Evolutionary conservation across 2,329 filamentous ascomycete species (phyloP).

Genomic region (Aureobasidium lini): DNA sequence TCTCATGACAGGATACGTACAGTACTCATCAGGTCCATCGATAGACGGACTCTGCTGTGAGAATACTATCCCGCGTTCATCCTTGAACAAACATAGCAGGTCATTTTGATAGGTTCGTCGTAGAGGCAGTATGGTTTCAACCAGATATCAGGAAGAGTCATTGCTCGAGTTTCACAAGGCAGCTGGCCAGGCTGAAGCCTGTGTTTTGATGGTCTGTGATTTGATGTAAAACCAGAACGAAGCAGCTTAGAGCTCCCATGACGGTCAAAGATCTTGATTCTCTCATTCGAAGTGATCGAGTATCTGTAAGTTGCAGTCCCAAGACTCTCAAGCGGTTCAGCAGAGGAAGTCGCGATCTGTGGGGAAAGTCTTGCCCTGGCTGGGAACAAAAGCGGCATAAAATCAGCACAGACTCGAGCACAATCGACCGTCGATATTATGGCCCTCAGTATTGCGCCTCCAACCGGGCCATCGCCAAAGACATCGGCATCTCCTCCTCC

Average conservation of each 20-base stretch:
- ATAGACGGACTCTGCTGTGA: too few species aligned
- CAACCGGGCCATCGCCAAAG: constrained; percentile 17
- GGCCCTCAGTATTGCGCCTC: constrained; percentile 22
- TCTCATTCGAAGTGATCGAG: too few species aligned
- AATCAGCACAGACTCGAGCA: constrained; percentile 13
- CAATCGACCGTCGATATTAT: constrained; percentile 15
- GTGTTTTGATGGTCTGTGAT: neutral
- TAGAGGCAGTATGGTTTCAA: too few species aligned
- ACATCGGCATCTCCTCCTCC: constrained; percentile 8
- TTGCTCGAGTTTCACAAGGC: neutral
- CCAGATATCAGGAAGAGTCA: neutral
- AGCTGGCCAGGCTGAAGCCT: neutral
- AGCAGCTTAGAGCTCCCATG: too few species aligned
- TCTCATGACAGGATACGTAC: too few species aligned
- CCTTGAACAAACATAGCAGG: too few species aligned
- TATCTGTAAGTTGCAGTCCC: neutral
- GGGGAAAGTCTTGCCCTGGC: neutral
- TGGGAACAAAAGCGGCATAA: constrained; percentile 9
- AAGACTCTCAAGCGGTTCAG: neutral
- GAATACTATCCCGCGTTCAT: too few species aligned
- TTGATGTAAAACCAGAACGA: neutral
- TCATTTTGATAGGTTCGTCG: too few species aligned
- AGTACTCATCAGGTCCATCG: too few species aligned
- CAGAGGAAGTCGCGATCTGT: neutral
- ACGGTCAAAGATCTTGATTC: neutral